Conservation (phyloP, 768 basidiomycete species). For the Leccinum rimulosum region DNA sequence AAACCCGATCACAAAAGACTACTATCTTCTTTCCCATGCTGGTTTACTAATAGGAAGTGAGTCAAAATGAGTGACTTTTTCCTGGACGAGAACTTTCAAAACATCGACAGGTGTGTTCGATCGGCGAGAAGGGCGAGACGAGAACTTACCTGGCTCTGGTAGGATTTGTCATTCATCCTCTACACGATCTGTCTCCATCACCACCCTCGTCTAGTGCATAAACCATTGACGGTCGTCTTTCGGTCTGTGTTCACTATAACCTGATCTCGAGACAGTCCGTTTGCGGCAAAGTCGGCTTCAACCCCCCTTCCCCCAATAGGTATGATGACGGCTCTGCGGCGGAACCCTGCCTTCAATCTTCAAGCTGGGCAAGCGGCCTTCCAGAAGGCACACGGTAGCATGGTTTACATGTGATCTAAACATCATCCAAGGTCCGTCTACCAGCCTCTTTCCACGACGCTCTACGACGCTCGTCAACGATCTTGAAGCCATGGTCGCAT, state of each 20-base stretch:
- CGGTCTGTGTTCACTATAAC: not conserved
- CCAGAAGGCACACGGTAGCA: slow-evolving; percentile 24
- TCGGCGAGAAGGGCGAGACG: not conserved
- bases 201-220: slow-evolving; percentile 58
- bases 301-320: slow-evolving; percentile 37
- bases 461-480: slow-evolving; percentile 47
- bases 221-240: not conserved
- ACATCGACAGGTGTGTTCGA: slow-evolving; percentile 27
- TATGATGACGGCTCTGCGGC: slow-evolving; percentile 38
- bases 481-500: too few species aligned
- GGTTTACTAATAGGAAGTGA: slow-evolving; percentile 47
- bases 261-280: slow-evolving; percentile 41
- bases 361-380: slow-evolving; percentile 35
- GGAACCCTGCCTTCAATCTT: slow-evolving; percentile 23
- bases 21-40: slow-evolving; percentile 55
- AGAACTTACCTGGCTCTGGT: slow-evolving; percentile 31
- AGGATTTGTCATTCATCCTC: slow-evolving; percentile 49
- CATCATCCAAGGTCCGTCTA: slow-evolving; percentile 23
- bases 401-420: slow-evolving; percentile 30
- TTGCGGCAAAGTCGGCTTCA: slow-evolving; percentile 51
- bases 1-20: slow-evolving; percentile 47
- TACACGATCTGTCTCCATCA: slow-evolving; percentile 56
- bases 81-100: slow-evolving; percentile 34
- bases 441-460: slow-evolving; percentile 62
- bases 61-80: slow-evolving; percentile 25